Percentiles rank a stretch among this genome's conserved stretches.
Conservation (phyloP, 2,329 filamentous ascomycete species). For the Cyclaneusma minus region DNA sequence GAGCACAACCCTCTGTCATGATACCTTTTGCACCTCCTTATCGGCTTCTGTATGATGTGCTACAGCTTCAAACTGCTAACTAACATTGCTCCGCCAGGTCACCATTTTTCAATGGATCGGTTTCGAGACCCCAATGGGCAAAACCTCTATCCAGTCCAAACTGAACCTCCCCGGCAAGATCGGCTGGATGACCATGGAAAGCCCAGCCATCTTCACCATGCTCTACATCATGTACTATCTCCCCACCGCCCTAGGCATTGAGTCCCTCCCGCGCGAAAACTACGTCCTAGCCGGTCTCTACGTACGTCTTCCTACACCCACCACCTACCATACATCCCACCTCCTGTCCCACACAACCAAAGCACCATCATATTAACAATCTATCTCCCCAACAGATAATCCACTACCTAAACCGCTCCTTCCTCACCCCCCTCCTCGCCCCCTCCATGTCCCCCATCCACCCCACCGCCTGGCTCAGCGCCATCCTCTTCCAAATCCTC, state of each 20-base stretch:
- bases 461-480: conserved; percentile 45
- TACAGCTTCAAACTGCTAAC: not conserved
- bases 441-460: conserved; percentile 91
- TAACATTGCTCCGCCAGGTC: conserved; percentile 38
- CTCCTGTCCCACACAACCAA: too few species aligned
- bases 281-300: conserved; percentile 58
- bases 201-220: conserved; percentile 59
- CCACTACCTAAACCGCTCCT: conserved; percentile 82
- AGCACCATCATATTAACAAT: conserved; percentile 3
- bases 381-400: conserved; percentile 34
- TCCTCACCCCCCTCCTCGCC: conserved; percentile 68
- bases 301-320: conserved; percentile 17
- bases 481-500: conserved; percentile 57
- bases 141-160: conserved; percentile 60
- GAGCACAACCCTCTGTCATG: too few species aligned
- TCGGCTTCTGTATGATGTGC: not conserved
- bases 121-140: conserved; percentile 68
- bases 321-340: too few species aligned
- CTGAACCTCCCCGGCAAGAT: conserved; percentile 82
- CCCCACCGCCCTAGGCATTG: conserved; percentile 38
- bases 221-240: conserved; percentile 65
- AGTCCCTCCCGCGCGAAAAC: conserved; percentile 59
- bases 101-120: conserved; percentile 58
- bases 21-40: too few species aligned
- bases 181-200: conserved; percentile 83